Evolutionary conservation across 2,329 filamentous ascomycete species (phyloP).

Genomic region (Pestalotiopsis sp.): DNA sequence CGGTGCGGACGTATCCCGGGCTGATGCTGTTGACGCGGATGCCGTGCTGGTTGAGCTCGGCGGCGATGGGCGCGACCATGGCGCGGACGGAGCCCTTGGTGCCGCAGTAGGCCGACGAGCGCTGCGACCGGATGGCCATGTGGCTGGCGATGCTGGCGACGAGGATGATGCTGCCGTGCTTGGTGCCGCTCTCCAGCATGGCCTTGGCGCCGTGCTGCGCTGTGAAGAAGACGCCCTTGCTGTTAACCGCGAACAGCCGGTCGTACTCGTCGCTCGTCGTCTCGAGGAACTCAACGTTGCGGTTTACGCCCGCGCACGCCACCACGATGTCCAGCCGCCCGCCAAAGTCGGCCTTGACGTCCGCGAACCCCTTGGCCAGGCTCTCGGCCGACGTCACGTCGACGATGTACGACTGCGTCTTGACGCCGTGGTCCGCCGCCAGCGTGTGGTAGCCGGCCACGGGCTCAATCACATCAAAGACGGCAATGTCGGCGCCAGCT

Average conservation of each 20-base stretch:
- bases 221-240: slow-evolving; percentile 45
- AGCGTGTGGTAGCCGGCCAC: slow-evolving; percentile 41
- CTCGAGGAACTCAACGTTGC: slow-evolving; percentile 45
- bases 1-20: slow-evolving; percentile 76
- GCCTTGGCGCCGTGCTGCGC: slow-evolving; percentile 51
- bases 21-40: slow-evolving; percentile 68
- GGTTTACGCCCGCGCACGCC: slow-evolving; percentile 47
- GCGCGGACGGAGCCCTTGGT: slow-evolving; percentile 49
- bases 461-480: slow-evolving; percentile 48
- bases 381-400: slow-evolving; percentile 37
- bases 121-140: slow-evolving; percentile 51
- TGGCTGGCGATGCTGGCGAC: slow-evolving; percentile 56
- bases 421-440: slow-evolving; percentile 41
- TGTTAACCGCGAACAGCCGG: slow-evolving; percentile 44
- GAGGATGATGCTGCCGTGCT: slow-evolving; percentile 53
- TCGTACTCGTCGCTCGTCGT: slow-evolving; percentile 44
- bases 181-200: slow-evolving; percentile 54
- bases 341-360: slow-evolving; percentile 32
- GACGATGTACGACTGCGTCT: slow-evolving; percentile 41
- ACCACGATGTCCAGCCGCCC: slow-evolving; percentile 44
- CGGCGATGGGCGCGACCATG: slow-evolving; percentile 50
- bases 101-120: slow-evolving; percentile 48
- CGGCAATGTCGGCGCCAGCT: slow-evolving; percentile 47
- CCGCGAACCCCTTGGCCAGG: slow-evolving; percentile 32
- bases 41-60: slow-evolving; percentile 39